phyloP scores from a whole-genome alignment of 805 yeast genomes.

The Saturnispora besseyi region DNA sequence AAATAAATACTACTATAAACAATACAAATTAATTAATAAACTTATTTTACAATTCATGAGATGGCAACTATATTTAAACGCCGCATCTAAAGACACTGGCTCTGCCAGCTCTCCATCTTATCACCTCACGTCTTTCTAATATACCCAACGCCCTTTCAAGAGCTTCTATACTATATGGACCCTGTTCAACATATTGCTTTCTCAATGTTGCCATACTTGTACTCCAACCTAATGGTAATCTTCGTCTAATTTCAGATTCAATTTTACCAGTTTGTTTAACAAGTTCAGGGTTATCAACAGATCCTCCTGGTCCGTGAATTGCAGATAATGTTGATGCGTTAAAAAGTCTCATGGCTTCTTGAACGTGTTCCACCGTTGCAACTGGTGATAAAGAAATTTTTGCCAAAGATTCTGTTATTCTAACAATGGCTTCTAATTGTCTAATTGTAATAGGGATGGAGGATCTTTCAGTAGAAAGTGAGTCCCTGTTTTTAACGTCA shows the following conservation, averaged over 20 bases:
- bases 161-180: slow-evolving; percentile 54
- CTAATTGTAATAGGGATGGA: slow-evolving; percentile 96
- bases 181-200: slow-evolving; percentile 66
- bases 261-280: slow-evolving; percentile 67
- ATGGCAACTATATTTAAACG: slow-evolving; percentile 26
- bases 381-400: slow-evolving; percentile 74
- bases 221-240: slow-evolving; percentile 95
- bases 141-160: slow-evolving; percentile 75
- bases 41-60: not conserved
- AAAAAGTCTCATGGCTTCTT: slow-evolving; percentile 89
- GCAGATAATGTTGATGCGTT: slow-evolving; percentile 98
- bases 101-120: slow-evolving; percentile 81
- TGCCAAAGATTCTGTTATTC: slow-evolving; percentile 91
- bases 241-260: slow-evolving; percentile 76
- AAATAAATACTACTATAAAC: not conserved
- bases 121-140: slow-evolving; percentile 78
- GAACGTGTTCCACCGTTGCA: slow-evolving; percentile 84
- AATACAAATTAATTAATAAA: not conserved
- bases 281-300: slow-evolving; percentile 45
- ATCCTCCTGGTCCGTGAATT: slow-evolving; percentile 33
- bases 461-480: slow-evolving; percentile 76
- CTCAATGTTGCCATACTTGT: slow-evolving; percentile 78
- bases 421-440: slow-evolving; percentile 93
- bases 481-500: slow-evolving; percentile 71
- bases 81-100: slow-evolving; percentile 72